Evolutionary conservation across 225 moss, liverwort and hornwort genomes (phyloP).

Genomic region (Marchantia paleacea): DNA sequence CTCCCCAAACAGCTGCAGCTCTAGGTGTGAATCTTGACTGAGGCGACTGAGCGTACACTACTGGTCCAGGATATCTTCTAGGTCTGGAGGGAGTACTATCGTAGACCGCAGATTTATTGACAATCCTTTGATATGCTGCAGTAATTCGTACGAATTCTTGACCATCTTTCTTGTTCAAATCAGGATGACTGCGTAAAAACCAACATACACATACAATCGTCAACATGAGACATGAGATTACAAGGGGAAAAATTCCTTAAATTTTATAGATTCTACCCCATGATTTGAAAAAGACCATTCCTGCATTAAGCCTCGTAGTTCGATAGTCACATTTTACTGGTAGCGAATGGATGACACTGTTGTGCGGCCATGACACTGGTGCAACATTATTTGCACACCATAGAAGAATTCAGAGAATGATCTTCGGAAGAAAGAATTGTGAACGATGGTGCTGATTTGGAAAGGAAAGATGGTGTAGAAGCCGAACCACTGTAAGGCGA

Average conservation of each 20-base stretch:
- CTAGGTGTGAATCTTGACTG: conserved; percentile 60
- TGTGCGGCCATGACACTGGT: no score
- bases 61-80: conserved; percentile 46
- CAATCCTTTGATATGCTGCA: conserved; percentile 75
- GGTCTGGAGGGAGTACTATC: conserved; percentile 31
- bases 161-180: conserved; percentile 75
- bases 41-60: conserved; percentile 37
- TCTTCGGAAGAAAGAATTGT: no score
- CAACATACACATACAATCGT: background rate
- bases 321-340: no score
- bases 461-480: background rate
- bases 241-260: no score
- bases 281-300: no score
- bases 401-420: no score
- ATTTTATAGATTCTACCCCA: no score
- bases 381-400: no score
- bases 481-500: conserved; percentile 71
- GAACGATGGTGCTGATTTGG: no score
- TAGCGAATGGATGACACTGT: no score
- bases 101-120: conserved; percentile 54
- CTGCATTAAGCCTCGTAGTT: no score
- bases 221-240: no score
- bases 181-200: conserved; percentile 69
- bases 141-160: conserved; percentile 81
- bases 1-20: conserved; percentile 85